A percentile compares a stretch with the other conserved stretches of the same genome.
Evolutionary conservation across 2,329 filamentous ascomycete species (phyloP).

Genomic region (Sclerotinia spermophila): DNA sequence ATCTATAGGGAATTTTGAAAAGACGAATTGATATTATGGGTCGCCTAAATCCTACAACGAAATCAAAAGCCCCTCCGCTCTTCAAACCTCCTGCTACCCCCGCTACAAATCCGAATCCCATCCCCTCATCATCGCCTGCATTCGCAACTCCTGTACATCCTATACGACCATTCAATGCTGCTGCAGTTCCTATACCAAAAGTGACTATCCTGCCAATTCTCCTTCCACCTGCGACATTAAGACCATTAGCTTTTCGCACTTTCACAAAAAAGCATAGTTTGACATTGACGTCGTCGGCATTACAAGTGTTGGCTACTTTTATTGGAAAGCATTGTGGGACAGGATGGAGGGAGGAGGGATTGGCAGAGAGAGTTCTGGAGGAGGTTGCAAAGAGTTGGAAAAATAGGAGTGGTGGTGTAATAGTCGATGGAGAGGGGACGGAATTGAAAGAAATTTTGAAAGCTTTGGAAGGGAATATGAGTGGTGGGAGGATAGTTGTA

Average conservation of each 20-base stretch:
- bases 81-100: slow-evolving; percentile 33
- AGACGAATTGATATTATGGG: slow-evolving; percentile 27
- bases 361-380: slow-evolving; percentile 88
- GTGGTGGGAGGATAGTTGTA: slow-evolving; percentile 67
- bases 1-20: neutral
- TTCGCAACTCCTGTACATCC: slow-evolving; percentile 86
- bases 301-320: slow-evolving; percentile 82
- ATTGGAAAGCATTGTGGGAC: slow-evolving; percentile 92
- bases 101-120: slow-evolving; percentile 46
- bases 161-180: slow-evolving; percentile 55
- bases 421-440: slow-evolving; percentile 77
- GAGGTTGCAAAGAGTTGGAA: slow-evolving; percentile 93
- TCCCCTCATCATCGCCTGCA: slow-evolving; percentile 85
- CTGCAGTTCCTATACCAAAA: slow-evolving; percentile 27
- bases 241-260: slow-evolving; percentile 88
- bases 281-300: slow-evolving; percentile 80
- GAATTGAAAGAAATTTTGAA: slow-evolving; percentile 80
- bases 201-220: slow-evolving; percentile 74
- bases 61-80: slow-evolving; percentile 31
- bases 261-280: slow-evolving; percentile 98
- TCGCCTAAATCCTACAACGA: slow-evolving; percentile 27
- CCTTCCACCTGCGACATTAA: slow-evolving; percentile 78
- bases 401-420: slow-evolving; percentile 79
- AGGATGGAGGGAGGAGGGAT: slow-evolving; percentile 91
- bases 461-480: slow-evolving; percentile 82